phyloP scores from a whole-genome alignment of 441 rosid genomes.

The Gossypium lobatum region DNA sequence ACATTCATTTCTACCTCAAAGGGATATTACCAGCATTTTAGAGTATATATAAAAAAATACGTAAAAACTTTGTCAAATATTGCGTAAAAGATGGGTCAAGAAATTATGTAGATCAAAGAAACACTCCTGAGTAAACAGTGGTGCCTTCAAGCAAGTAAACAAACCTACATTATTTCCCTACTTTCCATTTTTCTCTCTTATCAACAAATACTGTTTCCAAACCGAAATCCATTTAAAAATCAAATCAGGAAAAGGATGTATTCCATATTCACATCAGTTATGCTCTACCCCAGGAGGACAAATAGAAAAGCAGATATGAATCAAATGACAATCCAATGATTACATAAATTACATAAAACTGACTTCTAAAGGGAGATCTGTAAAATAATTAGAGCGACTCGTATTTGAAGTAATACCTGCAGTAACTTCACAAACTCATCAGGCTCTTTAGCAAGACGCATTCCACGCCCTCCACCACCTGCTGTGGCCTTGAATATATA shows the following conservation, averaged over 20 bases:
- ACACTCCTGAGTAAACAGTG: background rate
- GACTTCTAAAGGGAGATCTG: background rate
- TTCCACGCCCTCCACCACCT: conserved; percentile 99
- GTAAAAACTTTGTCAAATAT: background rate
- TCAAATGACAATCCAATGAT: background rate
- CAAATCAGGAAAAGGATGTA: background rate
- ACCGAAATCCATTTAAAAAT: background rate
- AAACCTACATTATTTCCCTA: background rate
- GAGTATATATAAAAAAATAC: background rate
- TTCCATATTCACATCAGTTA: background rate
- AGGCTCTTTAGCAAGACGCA: conserved; percentile 94
- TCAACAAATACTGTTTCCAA: background rate
- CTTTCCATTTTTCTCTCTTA: background rate
- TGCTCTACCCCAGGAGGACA: background rate
- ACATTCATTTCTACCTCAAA: background rate
- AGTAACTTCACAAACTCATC: conserved; percentile 88
- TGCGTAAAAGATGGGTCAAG: background rate
- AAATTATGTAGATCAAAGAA: background rate
- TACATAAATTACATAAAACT: background rate
- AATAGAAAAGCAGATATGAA: background rate
- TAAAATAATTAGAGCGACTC: background rate
- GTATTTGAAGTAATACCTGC: conserved; percentile 47
- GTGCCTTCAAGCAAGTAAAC: background rate
- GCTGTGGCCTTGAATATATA: conserved; percentile 72
- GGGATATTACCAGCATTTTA: background rate